phyloP scores from a whole-genome alignment of 139 green algal genomes.

The Klebsormidium nitens region DNA sequence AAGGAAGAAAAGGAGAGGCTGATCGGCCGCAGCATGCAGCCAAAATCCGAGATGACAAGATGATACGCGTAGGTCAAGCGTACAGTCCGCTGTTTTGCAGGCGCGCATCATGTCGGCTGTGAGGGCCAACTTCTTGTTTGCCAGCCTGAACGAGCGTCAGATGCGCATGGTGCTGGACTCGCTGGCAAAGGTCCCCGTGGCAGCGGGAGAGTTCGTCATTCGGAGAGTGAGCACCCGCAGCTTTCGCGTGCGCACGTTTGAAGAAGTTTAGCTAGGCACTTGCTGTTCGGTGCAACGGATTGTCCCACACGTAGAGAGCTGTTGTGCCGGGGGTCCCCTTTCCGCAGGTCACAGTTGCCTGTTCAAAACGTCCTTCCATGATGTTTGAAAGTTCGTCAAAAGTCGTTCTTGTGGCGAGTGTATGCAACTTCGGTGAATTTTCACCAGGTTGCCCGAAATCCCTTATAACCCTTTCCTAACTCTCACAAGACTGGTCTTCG shows the following conservation, averaged over 20 bases:
- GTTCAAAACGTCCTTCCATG: background rate
- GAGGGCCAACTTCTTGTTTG: constrained; percentile 59
- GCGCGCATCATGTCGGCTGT: constrained; percentile 33
- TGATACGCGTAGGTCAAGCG: constrained; percentile 3
- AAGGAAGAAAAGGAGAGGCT: background rate
- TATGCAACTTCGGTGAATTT: background rate
- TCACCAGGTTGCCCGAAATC: background rate
- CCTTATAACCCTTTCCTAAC: background rate
- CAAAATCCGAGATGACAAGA: background rate
- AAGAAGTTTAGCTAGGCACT: background rate
- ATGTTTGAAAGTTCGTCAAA: background rate
- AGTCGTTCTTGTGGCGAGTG: background rate
- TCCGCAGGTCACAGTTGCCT: background rate
- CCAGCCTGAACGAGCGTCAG: constrained; percentile 42
- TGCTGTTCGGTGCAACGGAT: background rate
- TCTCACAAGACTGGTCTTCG: background rate
- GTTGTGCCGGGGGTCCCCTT: background rate
- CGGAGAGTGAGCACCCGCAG: constrained; percentile 4
- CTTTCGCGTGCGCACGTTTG: background rate
- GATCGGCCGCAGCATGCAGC: background rate
- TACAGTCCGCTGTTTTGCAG: constrained; percentile 25
- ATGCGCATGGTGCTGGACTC: constrained; percentile 22
- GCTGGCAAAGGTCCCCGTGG: constrained; percentile 36
- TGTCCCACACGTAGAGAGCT: background rate
- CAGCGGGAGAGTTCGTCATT: constrained; percentile 51